A percentile compares a stretch with the other conserved stretches of the same genome.
Conservation (phyloP, 2,329 filamentous ascomycete species). For the Arthroderma uncinatum region DNA sequence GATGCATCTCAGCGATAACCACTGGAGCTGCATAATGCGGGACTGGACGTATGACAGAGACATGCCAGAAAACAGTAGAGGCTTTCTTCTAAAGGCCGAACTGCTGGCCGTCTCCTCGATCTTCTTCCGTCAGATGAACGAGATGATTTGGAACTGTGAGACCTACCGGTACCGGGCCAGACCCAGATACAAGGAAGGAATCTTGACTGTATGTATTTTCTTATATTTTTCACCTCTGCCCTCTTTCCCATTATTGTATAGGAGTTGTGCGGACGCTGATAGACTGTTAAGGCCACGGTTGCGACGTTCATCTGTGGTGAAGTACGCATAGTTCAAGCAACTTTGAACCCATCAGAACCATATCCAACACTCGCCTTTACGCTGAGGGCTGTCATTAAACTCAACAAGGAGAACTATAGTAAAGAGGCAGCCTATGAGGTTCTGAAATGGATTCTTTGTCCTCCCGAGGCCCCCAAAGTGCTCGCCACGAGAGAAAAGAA, state of each 20-base stretch:
- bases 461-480: conserved; percentile 3
- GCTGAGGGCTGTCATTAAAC: conserved; percentile 11
- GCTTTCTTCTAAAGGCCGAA: conserved; percentile 13
- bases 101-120: conserved; percentile 10
- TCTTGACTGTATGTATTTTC: conserved; percentile 9
- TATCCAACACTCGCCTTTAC: conserved; percentile 8
- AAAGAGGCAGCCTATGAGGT: conserved; percentile 8
- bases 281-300: conserved; percentile 9
- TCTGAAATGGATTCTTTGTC: conserved; percentile 14
- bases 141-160: conserved; percentile 10
- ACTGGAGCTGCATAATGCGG: conserved; percentile 11
- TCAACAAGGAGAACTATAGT: conserved; percentile 9
- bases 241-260: not conserved
- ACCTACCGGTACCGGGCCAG: conserved; percentile 7
- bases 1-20: not conserved
- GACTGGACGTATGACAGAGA: not conserved
- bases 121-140: conserved; percentile 14
- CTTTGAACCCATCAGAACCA: conserved; percentile 10
- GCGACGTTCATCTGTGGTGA: conserved; percentile 9
- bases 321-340: conserved; percentile 10
- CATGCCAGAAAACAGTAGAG: not conserved
- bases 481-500: not conserved
- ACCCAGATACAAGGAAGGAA: conserved; percentile 10
- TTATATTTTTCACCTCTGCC: not conserved
- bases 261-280: not conserved